These are phyloP conservation scores for Trypanosomatidae sp. DNA, from an alignment of 208 protist species.

Conservation along the genomic window DNA sequence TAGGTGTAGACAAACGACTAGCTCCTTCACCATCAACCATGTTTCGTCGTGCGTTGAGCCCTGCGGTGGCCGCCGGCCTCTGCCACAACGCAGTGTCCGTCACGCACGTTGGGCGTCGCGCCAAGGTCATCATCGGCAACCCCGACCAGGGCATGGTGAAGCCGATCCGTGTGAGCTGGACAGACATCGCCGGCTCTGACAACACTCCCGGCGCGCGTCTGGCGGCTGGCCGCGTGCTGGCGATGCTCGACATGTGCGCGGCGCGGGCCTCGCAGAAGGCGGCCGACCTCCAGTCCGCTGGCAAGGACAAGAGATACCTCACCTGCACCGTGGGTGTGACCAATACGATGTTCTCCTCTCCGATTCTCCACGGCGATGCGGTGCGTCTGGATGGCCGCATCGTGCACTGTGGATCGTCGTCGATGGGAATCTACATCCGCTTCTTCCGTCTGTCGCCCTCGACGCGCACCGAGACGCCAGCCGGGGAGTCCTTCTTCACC, in stretches of 20 bases:
- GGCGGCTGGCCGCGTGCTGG: conserved; percentile 74
- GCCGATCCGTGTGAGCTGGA: conserved; percentile 62
- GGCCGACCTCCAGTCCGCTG: conserved; percentile 19
- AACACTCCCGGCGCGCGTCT: conserved; percentile 44
- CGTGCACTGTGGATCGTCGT: conserved; percentile 81
- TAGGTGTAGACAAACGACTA: too few relatives aligned
- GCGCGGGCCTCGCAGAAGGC: conserved; percentile 58
- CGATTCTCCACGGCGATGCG: conserved; percentile 86
- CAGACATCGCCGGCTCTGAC: conserved; percentile 76
- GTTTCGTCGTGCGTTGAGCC: conserved; percentile 19
- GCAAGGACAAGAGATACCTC: conserved; percentile 31
- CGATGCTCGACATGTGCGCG: conserved; percentile 89
- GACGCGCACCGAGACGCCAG: conserved; percentile 54
- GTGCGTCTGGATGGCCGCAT: conserved; percentile 75
- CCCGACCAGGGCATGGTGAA: conserved; percentile 50
- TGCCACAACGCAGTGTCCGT: neutral
- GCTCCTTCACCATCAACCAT: too few relatives aligned
- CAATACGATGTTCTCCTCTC: conserved; percentile 74
- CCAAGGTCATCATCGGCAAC: conserved; percentile 57
- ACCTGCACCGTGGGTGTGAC: conserved; percentile 84
- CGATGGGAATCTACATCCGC: conserved; percentile 81
- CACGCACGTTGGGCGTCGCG: conserved; percentile 2
- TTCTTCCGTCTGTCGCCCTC: conserved; percentile 72
- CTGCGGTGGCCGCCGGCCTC: conserved; percentile 7
- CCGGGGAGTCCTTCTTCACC: conserved; percentile 85